Conservation (phyloP, 805 yeast species). For the Priceomyces carsonii region DNA sequence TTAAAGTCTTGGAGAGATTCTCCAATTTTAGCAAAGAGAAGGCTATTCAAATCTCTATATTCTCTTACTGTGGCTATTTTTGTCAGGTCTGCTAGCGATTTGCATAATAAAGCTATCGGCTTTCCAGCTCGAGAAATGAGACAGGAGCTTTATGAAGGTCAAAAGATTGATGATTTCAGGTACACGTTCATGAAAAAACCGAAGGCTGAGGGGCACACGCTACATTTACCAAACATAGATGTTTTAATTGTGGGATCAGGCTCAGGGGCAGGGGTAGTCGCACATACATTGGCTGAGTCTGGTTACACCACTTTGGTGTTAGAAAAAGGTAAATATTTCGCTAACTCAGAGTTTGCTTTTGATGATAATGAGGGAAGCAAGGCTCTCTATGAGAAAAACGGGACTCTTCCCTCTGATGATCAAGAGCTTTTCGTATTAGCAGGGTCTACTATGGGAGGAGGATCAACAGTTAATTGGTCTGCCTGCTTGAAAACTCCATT, state of each 20-base stretch:
- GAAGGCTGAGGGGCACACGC: conserved; percentile 23
- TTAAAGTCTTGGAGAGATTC: conserved; percentile 44
- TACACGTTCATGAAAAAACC: conserved; percentile 35
- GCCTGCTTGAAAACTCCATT: conserved; percentile 52
- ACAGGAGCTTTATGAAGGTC: conserved; percentile 26
- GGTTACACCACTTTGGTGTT: conserved; percentile 48
- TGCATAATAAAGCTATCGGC: conserved; percentile 38
- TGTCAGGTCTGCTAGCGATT: conserved; percentile 27
- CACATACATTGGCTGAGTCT: conserved; percentile 42
- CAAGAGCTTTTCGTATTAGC: conserved; percentile 42
- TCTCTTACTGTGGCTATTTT: conserved; percentile 26
- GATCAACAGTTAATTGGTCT: conserved; percentile 59
- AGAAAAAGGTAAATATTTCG: conserved; percentile 51
- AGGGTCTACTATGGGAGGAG: conserved; percentile 59
- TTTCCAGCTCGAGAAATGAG: conserved; percentile 37
- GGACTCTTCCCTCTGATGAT: conserved; percentile 33
- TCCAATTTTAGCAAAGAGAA: conserved; percentile 33
- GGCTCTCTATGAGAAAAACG: conserved; percentile 41
- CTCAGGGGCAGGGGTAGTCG: conserved; percentile 54
- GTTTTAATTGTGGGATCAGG: conserved; percentile 55
- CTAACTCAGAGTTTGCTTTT: conserved; percentile 33
- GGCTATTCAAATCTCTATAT: conserved; percentile 31
- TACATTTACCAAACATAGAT: conserved; percentile 41
- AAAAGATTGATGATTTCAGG: conserved; percentile 23
- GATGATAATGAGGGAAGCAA: conserved; percentile 37